phyloP scores from a whole-genome alignment of 352 stramenopile species.

The Phytophthora palmivora region DNA sequence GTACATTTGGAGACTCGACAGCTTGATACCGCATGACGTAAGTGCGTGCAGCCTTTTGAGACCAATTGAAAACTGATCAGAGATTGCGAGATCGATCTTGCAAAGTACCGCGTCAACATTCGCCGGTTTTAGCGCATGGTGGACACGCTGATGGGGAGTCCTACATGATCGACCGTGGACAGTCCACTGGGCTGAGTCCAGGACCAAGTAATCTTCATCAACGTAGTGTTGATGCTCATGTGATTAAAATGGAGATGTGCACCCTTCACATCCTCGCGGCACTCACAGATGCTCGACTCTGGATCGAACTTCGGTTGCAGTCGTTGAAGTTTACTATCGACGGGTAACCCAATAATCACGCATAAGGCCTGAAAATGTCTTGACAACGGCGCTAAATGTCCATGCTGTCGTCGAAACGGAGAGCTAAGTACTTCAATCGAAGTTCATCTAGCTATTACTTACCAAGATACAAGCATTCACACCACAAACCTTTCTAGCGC shows the following conservation, averaged over 20 bases:
- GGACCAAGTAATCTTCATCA: constrained; percentile 13
- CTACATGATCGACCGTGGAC: constrained; percentile 6
- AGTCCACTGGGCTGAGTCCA: no score
- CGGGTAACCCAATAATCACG: not conserved
- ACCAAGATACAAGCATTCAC: no score
- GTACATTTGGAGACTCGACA: constrained; percentile 11
- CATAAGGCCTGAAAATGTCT: no score
- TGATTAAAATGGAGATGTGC: no score
- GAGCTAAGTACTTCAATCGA: no score
- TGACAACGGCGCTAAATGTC: no score
- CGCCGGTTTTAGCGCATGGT: not conserved
- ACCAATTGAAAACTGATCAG: constrained; percentile 27
- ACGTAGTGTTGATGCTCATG: not conserved
- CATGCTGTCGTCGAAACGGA: no score
- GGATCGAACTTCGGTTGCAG: not conserved
- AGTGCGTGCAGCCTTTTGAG: not conserved
- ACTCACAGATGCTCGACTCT: constrained; percentile 4
- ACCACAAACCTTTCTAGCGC: no score
- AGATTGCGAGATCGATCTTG: not conserved
- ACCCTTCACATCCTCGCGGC: constrained; percentile 19
- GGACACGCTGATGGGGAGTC: constrained; percentile 13
- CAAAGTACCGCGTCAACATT: constrained; percentile 5
- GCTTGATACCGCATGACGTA: constrained; percentile 20
- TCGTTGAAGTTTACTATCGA: constrained; percentile 3
- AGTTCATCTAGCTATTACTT: no score